Conservation (phyloP, 2,329 filamentous ascomycete species). For the Sarocladium kiliense region DNA sequence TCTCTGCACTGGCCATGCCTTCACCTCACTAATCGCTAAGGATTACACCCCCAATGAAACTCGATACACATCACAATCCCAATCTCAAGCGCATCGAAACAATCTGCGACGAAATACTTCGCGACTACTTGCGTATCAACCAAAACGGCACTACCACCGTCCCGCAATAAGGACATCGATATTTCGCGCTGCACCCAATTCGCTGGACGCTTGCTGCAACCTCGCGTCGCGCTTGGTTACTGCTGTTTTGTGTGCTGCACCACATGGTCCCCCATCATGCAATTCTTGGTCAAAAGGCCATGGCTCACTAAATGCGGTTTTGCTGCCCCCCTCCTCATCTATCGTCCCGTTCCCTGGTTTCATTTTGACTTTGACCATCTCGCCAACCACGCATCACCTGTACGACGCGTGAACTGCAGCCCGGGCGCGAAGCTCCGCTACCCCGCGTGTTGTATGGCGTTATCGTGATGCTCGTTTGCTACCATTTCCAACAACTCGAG, state of each 20-base stretch:
- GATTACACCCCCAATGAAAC: no score
- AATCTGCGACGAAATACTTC: neutral
- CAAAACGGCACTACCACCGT: neutral
- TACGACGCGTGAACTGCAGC: neutral
- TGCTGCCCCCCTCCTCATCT: neutral
- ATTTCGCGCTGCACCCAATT: neutral
- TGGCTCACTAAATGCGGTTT: neutral
- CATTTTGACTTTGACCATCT: neutral
- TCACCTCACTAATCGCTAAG: no score
- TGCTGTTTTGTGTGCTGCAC: neutral
- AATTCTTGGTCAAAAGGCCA: constrained; percentile 1
- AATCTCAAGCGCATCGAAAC: no score
- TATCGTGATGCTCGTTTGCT: neutral
- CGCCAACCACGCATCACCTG: neutral
- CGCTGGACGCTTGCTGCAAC: neutral
- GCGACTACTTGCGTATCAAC: neutral
- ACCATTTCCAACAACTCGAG: neutral
- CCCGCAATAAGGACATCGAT: neutral
- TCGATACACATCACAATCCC: no score
- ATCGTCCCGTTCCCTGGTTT: neutral
- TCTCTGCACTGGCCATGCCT: no score
- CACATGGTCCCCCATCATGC: constrained; percentile 2
- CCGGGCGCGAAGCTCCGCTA: neutral
- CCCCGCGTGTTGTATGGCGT: neutral
- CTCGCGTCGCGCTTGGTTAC: neutral